phyloP scores from a whole-genome alignment of 83 land plant species.

The Picea abies region DNA sequence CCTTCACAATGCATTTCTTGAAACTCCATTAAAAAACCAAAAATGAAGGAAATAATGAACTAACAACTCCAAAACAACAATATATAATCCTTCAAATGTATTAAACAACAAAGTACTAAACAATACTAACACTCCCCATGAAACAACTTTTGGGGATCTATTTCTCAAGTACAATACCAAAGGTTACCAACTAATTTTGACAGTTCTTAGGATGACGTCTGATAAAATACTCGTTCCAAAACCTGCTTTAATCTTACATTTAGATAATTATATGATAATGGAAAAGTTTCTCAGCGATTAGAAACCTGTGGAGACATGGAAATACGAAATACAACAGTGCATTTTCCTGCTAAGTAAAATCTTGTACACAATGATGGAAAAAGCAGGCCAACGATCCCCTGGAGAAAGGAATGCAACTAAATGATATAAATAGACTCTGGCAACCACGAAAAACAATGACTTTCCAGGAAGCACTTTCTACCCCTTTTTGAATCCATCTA shows the following conservation, averaged over 20 bases:
- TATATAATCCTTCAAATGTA: too few species aligned
- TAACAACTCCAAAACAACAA: too few species aligned
- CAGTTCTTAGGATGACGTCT: too few species aligned
- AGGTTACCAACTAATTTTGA: too few species aligned
- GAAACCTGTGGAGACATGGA: slow-evolving; percentile 1
- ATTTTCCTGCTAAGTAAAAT: not conserved
- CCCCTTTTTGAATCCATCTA: not conserved
- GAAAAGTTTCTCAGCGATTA: slow-evolving; percentile 8
- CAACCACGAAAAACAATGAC: slow-evolving; percentile 13
- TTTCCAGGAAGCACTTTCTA: not conserved
- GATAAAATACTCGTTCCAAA: too few species aligned
- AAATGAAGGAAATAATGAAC: too few species aligned
- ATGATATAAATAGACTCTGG: not conserved
- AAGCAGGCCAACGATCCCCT: slow-evolving; percentile 5
- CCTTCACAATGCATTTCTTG: too few species aligned
- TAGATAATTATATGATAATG: not conserved
- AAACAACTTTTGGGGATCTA: too few species aligned
- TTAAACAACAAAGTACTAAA: too few species aligned
- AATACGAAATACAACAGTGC: slow-evolving; percentile 3
- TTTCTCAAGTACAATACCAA: too few species aligned
- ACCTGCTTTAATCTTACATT: slow-evolving; percentile 11
- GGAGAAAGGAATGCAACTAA: not conserved
- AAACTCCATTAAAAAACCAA: too few species aligned
- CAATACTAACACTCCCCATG: too few species aligned
- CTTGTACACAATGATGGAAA: not conserved